A percentile compares a stretch with the other conserved stretches of the same genome.
These are phyloP conservation scores for Nitzschia sp. DNA, from an alignment of 108 stramenopile species.

Conservation along the genomic window DNA sequence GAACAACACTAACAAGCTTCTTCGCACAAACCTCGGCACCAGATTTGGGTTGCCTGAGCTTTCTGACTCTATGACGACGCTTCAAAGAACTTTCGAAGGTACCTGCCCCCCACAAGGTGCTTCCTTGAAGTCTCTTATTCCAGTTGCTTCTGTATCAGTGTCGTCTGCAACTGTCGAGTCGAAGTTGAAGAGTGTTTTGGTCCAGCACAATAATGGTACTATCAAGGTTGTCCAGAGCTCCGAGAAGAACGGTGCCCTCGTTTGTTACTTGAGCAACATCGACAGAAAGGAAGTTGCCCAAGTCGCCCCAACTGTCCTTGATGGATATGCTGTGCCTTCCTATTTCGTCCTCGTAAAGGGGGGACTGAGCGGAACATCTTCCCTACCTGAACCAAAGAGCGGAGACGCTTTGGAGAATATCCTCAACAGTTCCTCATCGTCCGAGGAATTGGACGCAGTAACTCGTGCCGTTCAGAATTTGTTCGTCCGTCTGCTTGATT, in stretches of 20 bases:
- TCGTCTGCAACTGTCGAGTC: constrained; percentile 5
- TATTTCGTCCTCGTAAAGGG: constrained; percentile 5
- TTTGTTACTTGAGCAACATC: too few species aligned
- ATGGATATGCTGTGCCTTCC: constrained; percentile 25
- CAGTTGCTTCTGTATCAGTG: neutral
- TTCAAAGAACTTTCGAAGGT: neutral
- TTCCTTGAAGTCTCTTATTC: neutral
- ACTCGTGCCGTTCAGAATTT: constrained; percentile 33
- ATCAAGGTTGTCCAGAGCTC: too few species aligned
- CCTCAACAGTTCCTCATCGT: neutral
- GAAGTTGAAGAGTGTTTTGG: too few species aligned
- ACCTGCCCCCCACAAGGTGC: neutral
- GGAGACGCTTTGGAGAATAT: constrained; percentile 40
- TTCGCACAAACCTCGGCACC: neutral
- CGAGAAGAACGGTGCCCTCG: too few species aligned
- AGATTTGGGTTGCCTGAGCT: neutral
- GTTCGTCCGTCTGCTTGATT: constrained; percentile 1
- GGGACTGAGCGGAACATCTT: too few species aligned
- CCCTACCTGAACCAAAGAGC: constrained; percentile 5
- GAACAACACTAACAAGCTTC: neutral
- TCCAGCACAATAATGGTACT: too few species aligned
- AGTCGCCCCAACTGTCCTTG: too few species aligned
- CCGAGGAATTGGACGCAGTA: constrained; percentile 19
- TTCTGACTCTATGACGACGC: neutral
- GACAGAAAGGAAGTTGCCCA: too few species aligned